Evolutionary conservation across 768 basidiomycete genomes (phyloP).

Genomic region (Hericium coralloides): DNA sequence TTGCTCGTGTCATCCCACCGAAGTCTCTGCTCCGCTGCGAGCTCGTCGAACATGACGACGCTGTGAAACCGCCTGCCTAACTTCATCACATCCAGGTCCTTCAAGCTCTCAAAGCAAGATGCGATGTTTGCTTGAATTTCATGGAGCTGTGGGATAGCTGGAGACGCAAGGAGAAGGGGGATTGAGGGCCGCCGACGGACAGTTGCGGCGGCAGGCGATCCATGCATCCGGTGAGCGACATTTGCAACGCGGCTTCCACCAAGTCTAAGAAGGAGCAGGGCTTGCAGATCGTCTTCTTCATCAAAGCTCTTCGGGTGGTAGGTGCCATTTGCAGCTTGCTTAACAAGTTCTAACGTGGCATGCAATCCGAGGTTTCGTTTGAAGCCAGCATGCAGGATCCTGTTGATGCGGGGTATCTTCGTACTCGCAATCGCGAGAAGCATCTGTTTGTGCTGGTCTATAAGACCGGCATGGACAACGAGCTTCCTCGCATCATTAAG

Average conservation of each 20-base stretch:
- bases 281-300: background rate
- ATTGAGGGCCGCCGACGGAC: background rate
- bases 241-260: background rate
- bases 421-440: background rate
- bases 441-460: background rate
- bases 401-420: background rate
- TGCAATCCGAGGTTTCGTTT: background rate
- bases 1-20: background rate
- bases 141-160: background rate
- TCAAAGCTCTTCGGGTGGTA: conserved; percentile 2
- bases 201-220: background rate
- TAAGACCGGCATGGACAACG: background rate
- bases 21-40: background rate
- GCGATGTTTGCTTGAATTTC: background rate
- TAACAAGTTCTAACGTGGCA: background rate
- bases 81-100: background rate
- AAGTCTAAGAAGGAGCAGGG: background rate
- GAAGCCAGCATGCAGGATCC: background rate
- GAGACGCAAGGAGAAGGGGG: background rate
- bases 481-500: background rate
- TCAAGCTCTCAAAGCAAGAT: no score
- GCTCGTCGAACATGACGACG: background rate
- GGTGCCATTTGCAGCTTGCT: background rate
- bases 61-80: background rate
- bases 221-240: background rate